Base-by-base conservation (phyloP, 306 rosid species). In the Cucumis melo region DNA sequence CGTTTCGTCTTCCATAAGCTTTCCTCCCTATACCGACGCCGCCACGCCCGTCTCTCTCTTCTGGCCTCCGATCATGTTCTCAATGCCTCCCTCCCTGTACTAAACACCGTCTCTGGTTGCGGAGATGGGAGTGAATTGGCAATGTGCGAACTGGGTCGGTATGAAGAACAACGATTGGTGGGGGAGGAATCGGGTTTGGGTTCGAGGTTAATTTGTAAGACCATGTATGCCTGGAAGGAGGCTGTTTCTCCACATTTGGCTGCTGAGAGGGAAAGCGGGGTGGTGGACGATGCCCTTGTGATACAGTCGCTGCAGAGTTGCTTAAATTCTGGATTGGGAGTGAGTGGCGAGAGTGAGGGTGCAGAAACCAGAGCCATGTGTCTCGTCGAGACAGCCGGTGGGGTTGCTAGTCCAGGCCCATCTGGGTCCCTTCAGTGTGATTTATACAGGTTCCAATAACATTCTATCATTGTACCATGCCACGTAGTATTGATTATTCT, bases 401-500 rank as follows among this genome's bases (percentile, higher is more conserved):
- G 96, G 53, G 91, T 94, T 72, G 98, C 97, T 0, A 94, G 97
- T 78, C 98, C 96, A 0, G 96, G 98, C 17, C 91, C 98, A 76
- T 91, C 97, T 29, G 97, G 97, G 11, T 86, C 97, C 23, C 97
- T 91, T 78, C 98, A 94, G 78, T 94, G 98, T 79, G 97, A 91
- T 83, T 82, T 94, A 83, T 94, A 91, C 71, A 89, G 97, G 98
- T 77, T 54, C 68, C 41, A 14, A 61, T 11, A 61, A 21, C 41
- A 77, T 61, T 27, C 44, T 17, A 23, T 56, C 8, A 39, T 75
- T 29, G 23, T 39, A 9, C 21, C n/a, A 15, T 51, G 5, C 56
- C 64, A n/a, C 48, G 3, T 10, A 38, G 20, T 32, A 34, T 39
- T 55, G 51, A 32, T 34, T 74, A 34, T 74, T 74, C 36, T n/a